Base-by-base conservation (phyloP, 1,139 yeast species). In the Kluyveromyces sp. region DNA sequence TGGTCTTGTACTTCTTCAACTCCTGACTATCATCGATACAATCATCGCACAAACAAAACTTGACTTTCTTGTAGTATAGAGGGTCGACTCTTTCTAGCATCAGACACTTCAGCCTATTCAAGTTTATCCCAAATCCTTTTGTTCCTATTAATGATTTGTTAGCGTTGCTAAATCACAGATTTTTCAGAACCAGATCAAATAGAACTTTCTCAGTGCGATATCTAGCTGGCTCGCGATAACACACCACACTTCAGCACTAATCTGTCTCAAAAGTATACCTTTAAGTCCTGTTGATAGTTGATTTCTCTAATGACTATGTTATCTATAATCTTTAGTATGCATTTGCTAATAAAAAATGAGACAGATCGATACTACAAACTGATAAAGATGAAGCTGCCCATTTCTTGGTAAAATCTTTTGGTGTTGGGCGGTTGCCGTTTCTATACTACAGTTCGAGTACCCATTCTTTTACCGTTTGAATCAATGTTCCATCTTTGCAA, bases 391-490 rank as follows among this genome's bases (percentile, higher is more conserved):
- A n/a, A n/a, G n/a, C n/a, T n/a, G n/a, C n/a, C n/a, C n/a, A n/a
- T n/a, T n/a, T n/a, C n/a, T n/a, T n/a, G n/a, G n/a, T n/a, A n/a
- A n/a, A n/a, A n/a, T n/a, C n/a, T n/a, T n/a, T n/a, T n/a, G n/a
- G n/a, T n/a, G n/a, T n/a, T n/a, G n/a, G n/a, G n/a, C n/a, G n/a
- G n/a, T n/a, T n/a, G 29, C 29, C 29, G 29, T 32, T 15, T 8
- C 34, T 12, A 32, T 2, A 9, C 26, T 39, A 50, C 26, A 53
- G 47, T 33, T 53, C 54, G 19, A 44, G 43, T 12, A 53, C 46
- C 56, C 56, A 53, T 29, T 51, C 49, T 17, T 48, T 33, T 12
- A 53, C 45, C 33, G 51, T 51, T 30, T 46, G 42, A 11, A 53
- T 36, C 35, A 42, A 44, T 11, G 45, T 48, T 12, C 55, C 55